phyloP scores from a whole-genome alignment of 352 stramenopile species.

The Phytophthora multivora region DNA sequence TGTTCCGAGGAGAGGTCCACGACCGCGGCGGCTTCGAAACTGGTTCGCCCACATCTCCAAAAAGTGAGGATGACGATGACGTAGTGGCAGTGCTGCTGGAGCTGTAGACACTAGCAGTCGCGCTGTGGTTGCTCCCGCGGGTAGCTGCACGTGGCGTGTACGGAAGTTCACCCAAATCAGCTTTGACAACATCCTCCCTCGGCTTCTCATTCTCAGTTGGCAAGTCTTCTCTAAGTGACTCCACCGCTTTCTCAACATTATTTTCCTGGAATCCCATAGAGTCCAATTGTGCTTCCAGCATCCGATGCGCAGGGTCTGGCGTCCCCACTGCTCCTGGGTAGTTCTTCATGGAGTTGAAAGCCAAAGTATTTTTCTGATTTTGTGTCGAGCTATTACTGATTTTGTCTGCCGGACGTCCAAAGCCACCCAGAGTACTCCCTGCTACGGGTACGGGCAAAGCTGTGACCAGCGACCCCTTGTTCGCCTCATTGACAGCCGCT shows the following conservation, averaged over 20 bases:
- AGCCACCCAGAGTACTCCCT: background rate
- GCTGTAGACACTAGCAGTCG: slow-evolving; percentile 31
- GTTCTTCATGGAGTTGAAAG: slow-evolving; percentile 24
- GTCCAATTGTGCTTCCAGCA: slow-evolving; percentile 53
- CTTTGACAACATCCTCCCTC: slow-evolving; percentile 34
- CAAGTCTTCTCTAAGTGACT: slow-evolving; percentile 39
- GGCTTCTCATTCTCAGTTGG: slow-evolving; percentile 21
- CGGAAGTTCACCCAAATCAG: slow-evolving; percentile 55
- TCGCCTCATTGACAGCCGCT: slow-evolving; percentile 10
- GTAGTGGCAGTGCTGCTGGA: slow-evolving; percentile 31
- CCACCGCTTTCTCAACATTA: slow-evolving; percentile 36
- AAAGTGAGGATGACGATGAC: slow-evolving; percentile 36
- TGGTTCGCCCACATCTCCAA: slow-evolving; percentile 28
- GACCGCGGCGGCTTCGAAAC: slow-evolving; percentile 24
- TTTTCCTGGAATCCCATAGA: slow-evolving; percentile 57
- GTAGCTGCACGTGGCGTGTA: slow-evolving; percentile 23
- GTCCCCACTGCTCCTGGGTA: slow-evolving; percentile 37
- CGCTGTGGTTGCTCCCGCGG: slow-evolving; percentile 14
- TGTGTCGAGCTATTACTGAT: slow-evolving; percentile 7
- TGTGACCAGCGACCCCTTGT: slow-evolving; percentile 3
- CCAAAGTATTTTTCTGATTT: slow-evolving; percentile 10
- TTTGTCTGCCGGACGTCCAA: background rate
- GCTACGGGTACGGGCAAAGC: slow-evolving; percentile 1
- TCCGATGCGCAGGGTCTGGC: slow-evolving; percentile 40
- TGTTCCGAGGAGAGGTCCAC: slow-evolving; percentile 21